Base-by-base conservation (phyloP, 192 early-diverging fungal species). In the Coemansia sp. region DNA sequence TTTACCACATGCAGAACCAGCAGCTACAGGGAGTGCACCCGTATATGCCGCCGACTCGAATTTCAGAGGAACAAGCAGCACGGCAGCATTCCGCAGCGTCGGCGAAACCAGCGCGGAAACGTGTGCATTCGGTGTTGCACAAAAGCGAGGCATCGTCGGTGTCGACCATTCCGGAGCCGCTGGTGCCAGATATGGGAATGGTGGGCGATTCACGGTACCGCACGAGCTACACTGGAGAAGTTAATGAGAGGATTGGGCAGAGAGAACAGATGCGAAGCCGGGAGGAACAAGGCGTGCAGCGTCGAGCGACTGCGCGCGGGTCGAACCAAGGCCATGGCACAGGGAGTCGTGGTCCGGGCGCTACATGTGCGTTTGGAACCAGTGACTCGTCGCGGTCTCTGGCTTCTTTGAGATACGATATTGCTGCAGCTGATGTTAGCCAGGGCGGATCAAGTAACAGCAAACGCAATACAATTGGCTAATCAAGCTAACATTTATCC, bases 1-100 rank as follows among this genome's bases (percentile, higher is more conserved):
- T 74, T 12, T 71, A 74, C 53, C 72, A 71, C 12, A 45, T 71
- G 41, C 75, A 77, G 27, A 66, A 57, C 68, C 78, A 81, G 57
- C 78, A 70, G 48, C 47, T 71, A n/a, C 78, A 81, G 18, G 52
- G 68, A 4, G 50, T 80, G 27, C 65, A 68, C 54, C 62, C 73
- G 27, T 65, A 50, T 29, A 14, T 39, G n/a, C 54, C 43, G 29
- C 54, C 38, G 26, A 11, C 54, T 1, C 55, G 32, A 35, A 49
- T 55, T 13, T 50, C 39, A 32, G 35, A 49, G 29, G 54, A 57
- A 12, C 52, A 27, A 20, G 43, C 2, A 18, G 37, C 56, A 50
- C 37, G 43, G 32, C 32, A 37, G 48, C 16, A 13, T n/a, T 13
- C 41, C 2, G 41, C 22, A 10, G n/a, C n/a, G 11, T 16, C 8